Conservation (phyloP, 1,139 yeast species). For the Taphrina wiesneri region DNA sequence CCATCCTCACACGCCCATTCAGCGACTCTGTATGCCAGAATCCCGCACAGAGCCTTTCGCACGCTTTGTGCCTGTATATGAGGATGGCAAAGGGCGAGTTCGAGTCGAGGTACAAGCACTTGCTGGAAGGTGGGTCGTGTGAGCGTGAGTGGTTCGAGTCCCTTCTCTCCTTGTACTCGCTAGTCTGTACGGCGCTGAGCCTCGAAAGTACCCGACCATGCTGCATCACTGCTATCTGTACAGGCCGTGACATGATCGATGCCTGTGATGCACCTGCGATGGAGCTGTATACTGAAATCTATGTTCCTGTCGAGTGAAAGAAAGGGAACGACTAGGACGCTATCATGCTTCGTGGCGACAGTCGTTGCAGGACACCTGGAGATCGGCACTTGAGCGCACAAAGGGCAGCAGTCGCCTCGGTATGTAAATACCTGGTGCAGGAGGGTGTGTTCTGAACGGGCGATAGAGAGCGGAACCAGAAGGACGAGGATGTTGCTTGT, state of each 20-base stretch:
- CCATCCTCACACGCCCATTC: constrained; percentile 13
- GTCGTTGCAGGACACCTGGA: too few species aligned
- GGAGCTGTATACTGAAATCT: neutral
- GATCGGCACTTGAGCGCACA: too few species aligned
- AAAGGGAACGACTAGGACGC: too few species aligned
- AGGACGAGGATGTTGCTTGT: too few species aligned
- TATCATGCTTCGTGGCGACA: too few species aligned
- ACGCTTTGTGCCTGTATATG: neutral
- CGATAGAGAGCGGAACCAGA: too few species aligned
- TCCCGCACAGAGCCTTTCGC: constrained; percentile 2
- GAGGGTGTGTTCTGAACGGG: too few species aligned
- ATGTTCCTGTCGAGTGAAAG: neutral
- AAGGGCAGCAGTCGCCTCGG: too few species aligned
- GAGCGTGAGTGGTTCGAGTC: neutral
- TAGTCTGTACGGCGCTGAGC: neutral
- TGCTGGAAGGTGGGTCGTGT: neutral
- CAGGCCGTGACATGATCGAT: neutral
- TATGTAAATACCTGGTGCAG: too few species aligned
- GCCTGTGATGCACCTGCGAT: neutral
- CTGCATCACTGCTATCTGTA: neutral
- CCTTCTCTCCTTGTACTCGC: neutral
- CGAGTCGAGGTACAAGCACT: constrained; percentile 1
- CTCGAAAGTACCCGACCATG: neutral
- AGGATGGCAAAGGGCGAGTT: neutral
- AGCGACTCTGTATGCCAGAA: constrained; percentile 24